Base-by-base conservation (phyloP, 805 yeast species). In the baker's yeast (Saccharomyces cerevisiae) region DNA sequence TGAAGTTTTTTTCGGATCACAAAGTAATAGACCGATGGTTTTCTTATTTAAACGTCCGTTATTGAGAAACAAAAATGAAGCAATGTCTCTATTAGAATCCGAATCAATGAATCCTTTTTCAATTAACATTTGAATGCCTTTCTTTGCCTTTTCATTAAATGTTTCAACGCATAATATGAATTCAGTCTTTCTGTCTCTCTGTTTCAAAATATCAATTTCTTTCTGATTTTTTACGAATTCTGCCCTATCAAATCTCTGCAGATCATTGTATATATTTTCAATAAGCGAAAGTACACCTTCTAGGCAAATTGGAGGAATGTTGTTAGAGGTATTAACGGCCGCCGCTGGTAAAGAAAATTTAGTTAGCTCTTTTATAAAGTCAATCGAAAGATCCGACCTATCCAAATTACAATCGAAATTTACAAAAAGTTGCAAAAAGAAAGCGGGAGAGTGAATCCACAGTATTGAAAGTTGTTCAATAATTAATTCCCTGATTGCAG, bases 351-450 rank as follows among this genome's bases (percentile, higher is more conserved):
- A 78, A 0, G 97, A 84, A 31, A 89, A 74, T 50, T 85, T 79
- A 56, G 96, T 83, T 52, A 92, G 75, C 50, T 85, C 80, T 50
- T 85, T 85, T 47, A 92, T 69, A 26, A 87, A 71, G 46, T 81
- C 78, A 24, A 78, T 79, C n/a, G 91, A 77, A 55, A 94, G 71
- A 66, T 92, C 96, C 1, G 85, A 78, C 59, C 91, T 81, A 56
- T 89, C 95, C 59, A 88, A 84, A 65, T 89, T 91, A 69, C 97
- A 91, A 67, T 92, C 99, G 68, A 84, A 92, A 54, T 83, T 83
- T 53, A 87, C 83, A 67, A 87, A 91, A 36, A 90, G 68, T 49
- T 81, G 79, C 10, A 88, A 79, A 68, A 89, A 88, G 54, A 87
- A 83, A 2, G 78, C 70, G 0, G 96, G 91, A 0, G 87, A 81